phyloP scores from a whole-genome alignment of 306 rosid genomes.

The Spatholobus suberectus region DNA sequence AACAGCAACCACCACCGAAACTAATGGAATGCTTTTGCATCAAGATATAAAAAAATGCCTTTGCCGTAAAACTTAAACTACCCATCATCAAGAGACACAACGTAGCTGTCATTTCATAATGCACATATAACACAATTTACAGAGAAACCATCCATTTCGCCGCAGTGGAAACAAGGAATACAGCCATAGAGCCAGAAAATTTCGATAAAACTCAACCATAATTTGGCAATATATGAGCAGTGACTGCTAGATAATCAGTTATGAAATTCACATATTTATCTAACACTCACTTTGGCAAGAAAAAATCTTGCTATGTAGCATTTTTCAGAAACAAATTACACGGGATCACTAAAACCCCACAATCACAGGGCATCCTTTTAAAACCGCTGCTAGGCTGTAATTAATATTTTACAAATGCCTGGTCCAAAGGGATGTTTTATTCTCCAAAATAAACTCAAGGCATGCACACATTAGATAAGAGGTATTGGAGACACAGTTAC shows the following conservation, averaged over 20 bases:
- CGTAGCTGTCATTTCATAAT: neutral
- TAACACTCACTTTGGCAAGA: neutral
- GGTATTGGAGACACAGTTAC: slow-evolving; percentile 3
- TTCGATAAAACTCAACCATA: neutral
- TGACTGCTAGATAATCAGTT: neutral
- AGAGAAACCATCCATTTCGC: neutral
- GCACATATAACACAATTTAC: neutral
- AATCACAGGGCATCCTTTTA: neutral
- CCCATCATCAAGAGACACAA: neutral
- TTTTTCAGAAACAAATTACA: slow-evolving; percentile 1
- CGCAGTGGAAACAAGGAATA: neutral
- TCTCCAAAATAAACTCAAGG: slow-evolving; percentile 16
- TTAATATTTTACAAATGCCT: neutral
- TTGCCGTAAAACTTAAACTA: neutral
- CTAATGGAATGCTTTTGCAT: neutral
- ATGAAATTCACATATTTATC: slow-evolving; percentile 1
- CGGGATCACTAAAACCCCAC: neutral
- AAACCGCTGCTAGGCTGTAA: neutral
- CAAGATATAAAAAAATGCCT: neutral
- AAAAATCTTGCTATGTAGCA: neutral
- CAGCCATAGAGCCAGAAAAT: neutral
- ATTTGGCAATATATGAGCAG: neutral
- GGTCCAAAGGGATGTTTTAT: neutral
- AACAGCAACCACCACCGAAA: neutral
- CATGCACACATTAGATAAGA: slow-evolving; percentile 23